phyloP scores from a whole-genome alignment of 805 yeast species.

The Tanozyma kutaoensis region DNA sequence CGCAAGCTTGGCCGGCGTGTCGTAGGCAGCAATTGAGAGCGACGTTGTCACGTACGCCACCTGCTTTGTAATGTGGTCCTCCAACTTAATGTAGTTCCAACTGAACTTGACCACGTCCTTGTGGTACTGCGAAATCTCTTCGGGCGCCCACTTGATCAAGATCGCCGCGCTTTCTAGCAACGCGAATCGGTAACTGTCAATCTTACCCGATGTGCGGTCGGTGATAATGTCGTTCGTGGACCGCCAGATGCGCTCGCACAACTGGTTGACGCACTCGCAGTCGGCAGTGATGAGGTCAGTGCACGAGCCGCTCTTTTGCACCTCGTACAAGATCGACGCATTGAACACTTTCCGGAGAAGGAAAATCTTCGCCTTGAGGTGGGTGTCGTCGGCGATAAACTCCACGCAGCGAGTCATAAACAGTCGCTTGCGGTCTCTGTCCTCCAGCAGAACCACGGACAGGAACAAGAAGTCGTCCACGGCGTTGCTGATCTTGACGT shows the following conservation, averaged over 20 bases:
- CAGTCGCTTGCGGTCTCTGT: slow-evolving; percentile 30
- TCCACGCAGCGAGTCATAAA: slow-evolving; percentile 41
- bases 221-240: slow-evolving; percentile 39
- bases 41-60: slow-evolving; percentile 87
- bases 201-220: slow-evolving; percentile 47
- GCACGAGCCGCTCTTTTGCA: slow-evolving; percentile 31
- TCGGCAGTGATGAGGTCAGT: too few species aligned
- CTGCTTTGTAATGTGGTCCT: slow-evolving; percentile 80
- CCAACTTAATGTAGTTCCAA: slow-evolving; percentile 86
- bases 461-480: slow-evolving; percentile 48
- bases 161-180: slow-evolving; percentile 71
- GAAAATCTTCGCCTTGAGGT: slow-evolving; percentile 44
- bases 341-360: slow-evolving; percentile 45
- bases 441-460: slow-evolving; percentile 37
- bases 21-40: slow-evolving; percentile 74
- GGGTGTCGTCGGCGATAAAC: slow-evolving; percentile 29
- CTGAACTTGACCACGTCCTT: slow-evolving; percentile 87
- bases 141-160: slow-evolving; percentile 57
- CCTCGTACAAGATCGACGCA: slow-evolving; percentile 52
- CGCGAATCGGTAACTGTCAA: slow-evolving; percentile 66
- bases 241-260: slow-evolving; percentile 65
- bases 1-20: slow-evolving; percentile 78
- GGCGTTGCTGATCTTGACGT: slow-evolving; percentile 29
- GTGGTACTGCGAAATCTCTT: slow-evolving; percentile 41
- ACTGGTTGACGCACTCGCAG: slow-evolving; percentile 47